Evolutionary conservation across 768 basidiomycete species (phyloP).

Genomic region (Hericium coralloides): DNA sequence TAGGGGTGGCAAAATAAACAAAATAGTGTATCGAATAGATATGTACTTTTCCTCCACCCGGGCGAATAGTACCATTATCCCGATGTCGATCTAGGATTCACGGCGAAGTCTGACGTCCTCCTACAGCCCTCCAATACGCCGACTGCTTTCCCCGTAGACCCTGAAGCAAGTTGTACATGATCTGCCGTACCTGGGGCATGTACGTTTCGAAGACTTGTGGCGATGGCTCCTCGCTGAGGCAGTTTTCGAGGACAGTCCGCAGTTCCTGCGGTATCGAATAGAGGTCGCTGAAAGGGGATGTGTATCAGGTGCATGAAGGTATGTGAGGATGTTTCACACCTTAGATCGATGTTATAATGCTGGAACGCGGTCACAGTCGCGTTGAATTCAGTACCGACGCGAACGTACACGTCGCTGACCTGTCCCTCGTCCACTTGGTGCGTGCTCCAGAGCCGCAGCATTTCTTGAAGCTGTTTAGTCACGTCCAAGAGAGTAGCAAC

Average conservation of each 20-base stretch:
- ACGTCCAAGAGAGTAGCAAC: conserved; percentile 65
- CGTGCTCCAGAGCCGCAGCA: conserved; percentile 59
- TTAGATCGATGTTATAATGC: conserved; percentile 63
- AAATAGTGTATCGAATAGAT: too few species aligned
- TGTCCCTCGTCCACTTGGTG: conserved; percentile 50
- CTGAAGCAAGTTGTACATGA: conserved; percentile 29
- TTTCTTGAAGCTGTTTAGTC: conserved; percentile 75
- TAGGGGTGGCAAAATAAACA: too few species aligned
- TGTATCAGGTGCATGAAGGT: conserved; percentile 1
- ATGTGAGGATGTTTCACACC: conserved; percentile 36
- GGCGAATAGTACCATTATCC: too few species aligned
- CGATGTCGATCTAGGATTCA: neutral
- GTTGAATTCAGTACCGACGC: conserved; percentile 86
- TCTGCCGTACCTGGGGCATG: conserved; percentile 28
- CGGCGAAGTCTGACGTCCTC: neutral
- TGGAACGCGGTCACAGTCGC: conserved; percentile 67
- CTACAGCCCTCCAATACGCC: conserved; percentile 25
- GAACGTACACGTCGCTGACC: conserved; percentile 87
- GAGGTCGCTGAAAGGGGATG: conserved; percentile 25
- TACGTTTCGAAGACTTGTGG: conserved; percentile 25
- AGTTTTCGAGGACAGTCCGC: conserved; percentile 31
- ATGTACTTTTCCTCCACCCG: too few species aligned
- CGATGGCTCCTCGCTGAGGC: conserved; percentile 34
- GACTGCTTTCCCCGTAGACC: conserved; percentile 34
- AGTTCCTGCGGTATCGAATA: conserved; percentile 29